phyloP scores from a whole-genome alignment of 305 asterid genomes.

The Nicotiana rustica region DNA sequence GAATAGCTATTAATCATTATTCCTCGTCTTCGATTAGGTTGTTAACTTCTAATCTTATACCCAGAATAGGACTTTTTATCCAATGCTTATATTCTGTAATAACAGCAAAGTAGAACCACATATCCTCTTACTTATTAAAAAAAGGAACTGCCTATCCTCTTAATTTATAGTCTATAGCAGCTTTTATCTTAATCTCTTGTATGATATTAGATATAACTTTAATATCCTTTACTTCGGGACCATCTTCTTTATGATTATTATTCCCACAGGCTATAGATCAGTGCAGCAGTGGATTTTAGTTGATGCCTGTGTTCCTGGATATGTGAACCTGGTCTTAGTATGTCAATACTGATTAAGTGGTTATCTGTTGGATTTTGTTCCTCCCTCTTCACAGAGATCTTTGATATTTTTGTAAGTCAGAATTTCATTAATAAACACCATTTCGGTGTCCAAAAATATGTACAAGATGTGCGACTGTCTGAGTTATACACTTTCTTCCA shows the following conservation, averaged over 20 bases:
- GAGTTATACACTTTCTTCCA: constrained; percentile 18
- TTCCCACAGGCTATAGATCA: constrained; percentile 11
- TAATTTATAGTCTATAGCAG: constrained; percentile 26
- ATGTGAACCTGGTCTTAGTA: background rate
- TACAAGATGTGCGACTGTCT: background rate
- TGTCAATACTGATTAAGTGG: background rate
- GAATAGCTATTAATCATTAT: constrained; percentile 19
- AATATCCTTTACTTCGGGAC: constrained; percentile 7
- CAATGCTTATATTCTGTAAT: constrained; percentile 13
- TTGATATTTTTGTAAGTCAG: background rate
- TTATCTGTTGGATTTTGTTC: constrained; percentile 15
- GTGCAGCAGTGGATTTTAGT: background rate
- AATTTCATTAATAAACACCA: background rate
- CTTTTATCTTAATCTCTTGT: constrained; percentile 27
- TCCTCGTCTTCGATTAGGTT: constrained; percentile 11
- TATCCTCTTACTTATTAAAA: background rate
- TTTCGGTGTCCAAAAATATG: constrained; percentile 7
- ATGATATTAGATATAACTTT: constrained; percentile 12
- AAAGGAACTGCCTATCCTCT: constrained; percentile 10
- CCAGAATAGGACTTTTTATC: background rate
- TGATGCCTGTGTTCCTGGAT: constrained; percentile 25
- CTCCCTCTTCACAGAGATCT: background rate
- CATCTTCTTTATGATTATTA: constrained; percentile 16
- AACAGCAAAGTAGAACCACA: background rate
- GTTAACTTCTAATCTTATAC: constrained; percentile 18